These are phyloP conservation scores for Neofusicoccum parvum DNA, from an alignment of 2,329 filamentous ascomycete genomes.

Conservation along the genomic window DNA sequence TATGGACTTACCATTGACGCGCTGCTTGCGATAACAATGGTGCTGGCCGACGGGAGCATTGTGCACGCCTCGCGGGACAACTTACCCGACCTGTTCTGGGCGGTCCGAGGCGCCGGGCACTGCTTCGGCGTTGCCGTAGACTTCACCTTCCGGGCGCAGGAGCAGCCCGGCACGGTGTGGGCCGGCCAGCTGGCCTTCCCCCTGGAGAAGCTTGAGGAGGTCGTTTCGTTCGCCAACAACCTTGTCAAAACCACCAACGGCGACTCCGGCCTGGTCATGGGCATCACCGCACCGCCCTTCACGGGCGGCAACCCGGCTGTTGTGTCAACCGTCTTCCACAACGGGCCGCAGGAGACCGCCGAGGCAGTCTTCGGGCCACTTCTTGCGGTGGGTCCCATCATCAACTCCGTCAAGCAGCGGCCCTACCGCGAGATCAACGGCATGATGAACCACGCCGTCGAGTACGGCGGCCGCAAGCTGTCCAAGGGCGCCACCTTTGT, in stretches of 20 bases:
- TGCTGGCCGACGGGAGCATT: constrained; percentile 44
- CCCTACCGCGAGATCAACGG: constrained; percentile 39
- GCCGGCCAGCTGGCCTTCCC: too few relatives aligned
- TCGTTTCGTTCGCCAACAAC: constrained; percentile 26
- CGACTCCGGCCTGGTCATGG: background rate
- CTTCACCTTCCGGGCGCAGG: too few relatives aligned
- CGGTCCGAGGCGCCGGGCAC: constrained; percentile 47
- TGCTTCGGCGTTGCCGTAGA: too few relatives aligned
- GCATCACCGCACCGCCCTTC: background rate
- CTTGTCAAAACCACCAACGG: background rate
- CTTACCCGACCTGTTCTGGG: constrained; percentile 55
- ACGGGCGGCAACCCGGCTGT: background rate
- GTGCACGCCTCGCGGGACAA: constrained; percentile 45
- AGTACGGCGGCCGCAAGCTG: constrained; percentile 40
- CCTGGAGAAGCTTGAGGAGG: constrained; percentile 28
- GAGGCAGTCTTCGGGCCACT: constrained; percentile 21
- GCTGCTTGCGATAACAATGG: constrained; percentile 38
- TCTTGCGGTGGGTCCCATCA: constrained; percentile 30
- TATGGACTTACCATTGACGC: constrained; percentile 29
- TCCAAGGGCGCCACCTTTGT: constrained; percentile 41
- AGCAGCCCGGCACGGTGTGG: too few relatives aligned
- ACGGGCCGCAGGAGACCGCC: too few relatives aligned
- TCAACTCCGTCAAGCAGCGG: constrained; percentile 30
- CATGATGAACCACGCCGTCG: constrained; percentile 31
- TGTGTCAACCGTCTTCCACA: too few relatives aligned